Evolutionary conservation across 2,329 filamentous ascomycete genomes (phyloP), one percentile per base, ranked within the genome.

Genomic region (Colletotrichum aenigma): DNA sequence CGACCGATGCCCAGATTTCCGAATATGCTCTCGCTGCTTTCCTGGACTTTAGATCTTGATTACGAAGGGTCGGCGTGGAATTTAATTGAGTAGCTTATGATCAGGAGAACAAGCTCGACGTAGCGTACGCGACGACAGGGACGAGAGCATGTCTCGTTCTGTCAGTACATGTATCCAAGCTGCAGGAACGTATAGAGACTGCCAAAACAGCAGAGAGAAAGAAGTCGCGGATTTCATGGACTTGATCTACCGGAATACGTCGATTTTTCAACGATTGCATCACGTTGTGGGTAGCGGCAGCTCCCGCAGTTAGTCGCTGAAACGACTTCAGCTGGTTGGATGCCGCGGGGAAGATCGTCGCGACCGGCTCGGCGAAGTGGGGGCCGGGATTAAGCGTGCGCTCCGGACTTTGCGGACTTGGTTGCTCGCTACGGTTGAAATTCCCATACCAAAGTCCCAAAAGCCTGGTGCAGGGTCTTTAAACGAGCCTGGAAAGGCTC

Each of bases 381-480:
- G 15, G 24, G 6, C 26, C 26, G 58, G 58, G 58, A 32, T 61
- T 61, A 61, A 61, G 26, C 58, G 7, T 61, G 28, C 28, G 28
- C 58, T 13, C 58, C 58, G 62, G 62, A 66, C 18, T 67, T 67
- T 67, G n/a, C 65, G 43, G 65, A 67, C 16, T 36, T 67, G 43
- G n/a, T 16, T 18, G 16, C 30, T 48, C 10, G 28, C 18, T 18
- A 15, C 16, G 28, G 0, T 7, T 24, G 36, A n/a, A 48, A 24
- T 28, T 8, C 24, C 15, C 18, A 48, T 13, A 48, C 55, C 15
- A 4, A 61, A 34, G 6, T 43, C 60, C 43, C 32, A 43, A 60
- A 48, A 26, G 30, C 34, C 60, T 55, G 13, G 32, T 43, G n/a
- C 43, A 26, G 7, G 7, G 7, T 30, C 24, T 7, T 32, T 3